Evolutionary conservation across 441 rosid genomes (phyloP), one percentile per base, ranked within the genome.

Genomic region (Bruguiera hainesii): DNA sequence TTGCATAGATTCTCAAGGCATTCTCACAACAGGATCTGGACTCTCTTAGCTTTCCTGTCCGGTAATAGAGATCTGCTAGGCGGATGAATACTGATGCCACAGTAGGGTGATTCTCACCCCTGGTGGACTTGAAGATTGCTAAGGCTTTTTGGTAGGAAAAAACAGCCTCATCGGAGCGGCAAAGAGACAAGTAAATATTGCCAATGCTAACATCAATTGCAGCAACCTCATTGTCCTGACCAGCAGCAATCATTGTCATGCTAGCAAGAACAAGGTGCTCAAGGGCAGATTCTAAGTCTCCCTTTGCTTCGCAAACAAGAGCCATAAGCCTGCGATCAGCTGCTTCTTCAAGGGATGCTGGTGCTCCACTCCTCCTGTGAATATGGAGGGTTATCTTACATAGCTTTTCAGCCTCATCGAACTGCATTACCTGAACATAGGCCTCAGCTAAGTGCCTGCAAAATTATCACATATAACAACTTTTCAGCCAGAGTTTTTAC

Each of bases 181-280:
- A 83, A 49, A 94, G 80, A 3, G 91, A 75, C 85, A 86, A 79
- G 72, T 91, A 91, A 51, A 88, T 80, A 67, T 89, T 91, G 65
- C 99, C 99, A 67, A 95, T 87, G 83, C 94, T 85, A 56, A 89
- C 87, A 71, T 95, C 99, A 7, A 95, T 88, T 9, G 97, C 83
- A n/a, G 99, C 98, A 63, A 91, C 97, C 66, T 95, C 98, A 1
- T 75, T 83, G 33, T 91, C 98, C 76, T 86, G 97, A 30, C 90
- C 96, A 39, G 84, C 84, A 1, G 97, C 94, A 57, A 85, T 83
- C 97, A 91, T 90, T 1, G 87, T 83, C 97, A 91, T 88, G 75
- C 98, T 95, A 13, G 98, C 98, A 42, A 95, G 89, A 56, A 95
- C 99, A 74, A 89, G 94, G 48, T 95, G 96, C 79, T 95, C 98